phyloP scores from a whole-genome alignment of 2,329 filamentous ascomycete genomes.

The Claviceps purpurea region DNA sequence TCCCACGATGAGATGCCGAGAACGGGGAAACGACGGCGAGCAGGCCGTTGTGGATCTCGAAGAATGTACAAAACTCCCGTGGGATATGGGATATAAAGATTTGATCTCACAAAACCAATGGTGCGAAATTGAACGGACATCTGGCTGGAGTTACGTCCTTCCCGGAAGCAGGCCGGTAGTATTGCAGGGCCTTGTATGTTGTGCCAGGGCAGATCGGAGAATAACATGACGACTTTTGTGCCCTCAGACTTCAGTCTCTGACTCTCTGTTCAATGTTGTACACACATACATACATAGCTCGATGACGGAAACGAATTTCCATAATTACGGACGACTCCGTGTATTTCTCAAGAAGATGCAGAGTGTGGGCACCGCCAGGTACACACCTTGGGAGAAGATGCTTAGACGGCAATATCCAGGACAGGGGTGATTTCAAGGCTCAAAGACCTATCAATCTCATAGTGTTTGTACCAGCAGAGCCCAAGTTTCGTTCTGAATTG shows the following conservation, averaged over 20 bases:
- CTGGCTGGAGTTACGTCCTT: neutral
- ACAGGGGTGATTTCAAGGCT: constrained; percentile 2
- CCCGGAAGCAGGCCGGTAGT: constrained; percentile 3
- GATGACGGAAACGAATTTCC: neutral
- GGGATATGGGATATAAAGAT: neutral
- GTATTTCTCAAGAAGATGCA: neutral
- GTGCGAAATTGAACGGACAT: neutral
- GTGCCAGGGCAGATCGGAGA: constrained; percentile 5
- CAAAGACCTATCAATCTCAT: neutral
- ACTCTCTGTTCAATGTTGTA: neutral
- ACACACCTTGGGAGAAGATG: constrained; percentile 1
- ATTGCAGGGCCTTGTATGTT: neutral
- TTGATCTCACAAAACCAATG: neutral
- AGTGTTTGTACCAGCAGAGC: neutral
- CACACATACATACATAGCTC: neutral
- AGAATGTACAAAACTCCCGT: neutral
- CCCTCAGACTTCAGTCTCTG: neutral
- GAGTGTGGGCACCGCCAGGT: constrained; percentile 1
- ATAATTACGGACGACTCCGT: constrained; percentile 1
- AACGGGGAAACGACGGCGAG: constrained; percentile 1
- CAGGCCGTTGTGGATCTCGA: constrained; percentile 5
- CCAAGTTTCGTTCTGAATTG: neutral
- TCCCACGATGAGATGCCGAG: constrained; percentile 5
- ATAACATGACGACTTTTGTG: constrained; percentile 8
- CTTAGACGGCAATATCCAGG: constrained; percentile 6